Percentiles rank a stretch among this genome's conserved stretches.
phyloP scores from a whole-genome alignment of 1,139 yeast genomes.

The Yarrowia galli region DNA sequence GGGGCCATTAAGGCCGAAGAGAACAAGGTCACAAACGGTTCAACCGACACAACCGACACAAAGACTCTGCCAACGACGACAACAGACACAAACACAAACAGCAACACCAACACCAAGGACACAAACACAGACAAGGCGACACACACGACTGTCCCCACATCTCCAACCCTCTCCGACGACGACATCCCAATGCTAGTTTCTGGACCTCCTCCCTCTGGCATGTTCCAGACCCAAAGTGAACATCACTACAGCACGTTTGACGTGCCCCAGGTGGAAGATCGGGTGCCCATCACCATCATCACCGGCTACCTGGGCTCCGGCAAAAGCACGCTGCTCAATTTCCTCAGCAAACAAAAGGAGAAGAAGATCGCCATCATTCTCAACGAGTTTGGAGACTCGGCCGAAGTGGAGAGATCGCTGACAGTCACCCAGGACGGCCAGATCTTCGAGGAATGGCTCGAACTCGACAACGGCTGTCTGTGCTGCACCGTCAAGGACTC shows the following conservation, averaged over 20 bases:
- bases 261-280: constrained; percentile 45
- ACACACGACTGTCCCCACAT: too few relatives aligned
- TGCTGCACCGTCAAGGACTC: constrained; percentile 96
- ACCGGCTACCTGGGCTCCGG: constrained; percentile 98
- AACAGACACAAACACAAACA: too few relatives aligned
- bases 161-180: constrained; percentile 17
- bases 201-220: constrained; percentile 30
- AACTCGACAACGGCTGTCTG: constrained; percentile 93
- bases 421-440: constrained; percentile 60
- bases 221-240: constrained; percentile 38
- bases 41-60: constrained; percentile 12
- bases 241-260: constrained; percentile 33
- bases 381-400: constrained; percentile 62
- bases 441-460: constrained; percentile 89
- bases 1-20: background rate
- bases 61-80: too few relatives aligned
- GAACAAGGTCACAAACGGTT: background rate
- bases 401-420: constrained; percentile 86
- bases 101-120: too few relatives aligned
- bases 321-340: constrained; percentile 77
- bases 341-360: constrained; percentile 71
- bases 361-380: constrained; percentile 85
- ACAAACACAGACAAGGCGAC: too few relatives aligned
- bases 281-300: constrained; percentile 89
- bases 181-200: constrained; percentile 35